Percentiles rank a stretch among this genome's conserved stretches.
These are phyloP conservation scores for Boletus coccyginus DNA, from an alignment of 768 basidiomycete species.

Conservation along the genomic window DNA sequence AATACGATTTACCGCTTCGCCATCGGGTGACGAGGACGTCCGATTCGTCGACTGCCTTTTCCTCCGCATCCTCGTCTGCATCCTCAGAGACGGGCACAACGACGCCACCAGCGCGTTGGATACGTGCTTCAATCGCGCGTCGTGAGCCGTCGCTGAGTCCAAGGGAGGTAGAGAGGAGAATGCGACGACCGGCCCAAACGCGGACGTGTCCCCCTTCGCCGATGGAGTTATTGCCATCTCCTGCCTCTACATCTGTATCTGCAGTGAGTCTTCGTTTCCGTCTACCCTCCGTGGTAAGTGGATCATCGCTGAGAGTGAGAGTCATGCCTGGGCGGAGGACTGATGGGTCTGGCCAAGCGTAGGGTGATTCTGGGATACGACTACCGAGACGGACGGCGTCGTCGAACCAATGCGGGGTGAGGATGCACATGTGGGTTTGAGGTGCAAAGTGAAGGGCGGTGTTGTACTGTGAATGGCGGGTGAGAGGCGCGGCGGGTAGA, in stretches of 20 bases:
- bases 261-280: constrained; percentile 25
- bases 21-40: constrained; percentile 75
- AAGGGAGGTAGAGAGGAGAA: constrained; percentile 63
- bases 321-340: constrained; percentile 36
- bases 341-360: constrained; percentile 73
- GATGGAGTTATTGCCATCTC: not conserved
- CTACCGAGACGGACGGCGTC: constrained; percentile 64
- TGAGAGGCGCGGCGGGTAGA: not conserved
- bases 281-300: constrained; percentile 14
- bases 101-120: constrained; percentile 60
- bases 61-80: constrained; percentile 32
- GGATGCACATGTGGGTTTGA: constrained; percentile 56
- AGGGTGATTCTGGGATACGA: constrained; percentile 50
- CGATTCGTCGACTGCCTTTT: constrained; percentile 41
- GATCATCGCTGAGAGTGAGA: constrained; percentile 15
- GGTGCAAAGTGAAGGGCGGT: constrained; percentile 57
- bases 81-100: constrained; percentile 52
- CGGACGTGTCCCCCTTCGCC: constrained; percentile 34
- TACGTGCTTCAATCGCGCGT: constrained; percentile 54
- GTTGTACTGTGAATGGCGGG: constrained; percentile 31
- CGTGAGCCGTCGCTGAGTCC: constrained; percentile 48
- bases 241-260: constrained; percentile 23
- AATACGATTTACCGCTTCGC: constrained; percentile 67
- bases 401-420: constrained; percentile 95
- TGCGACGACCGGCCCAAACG: constrained; percentile 57